These are phyloP conservation scores for Mortierella hygrophila DNA, from an alignment of 192 early-diverging fungal species.

Conservation along the genomic window DNA sequence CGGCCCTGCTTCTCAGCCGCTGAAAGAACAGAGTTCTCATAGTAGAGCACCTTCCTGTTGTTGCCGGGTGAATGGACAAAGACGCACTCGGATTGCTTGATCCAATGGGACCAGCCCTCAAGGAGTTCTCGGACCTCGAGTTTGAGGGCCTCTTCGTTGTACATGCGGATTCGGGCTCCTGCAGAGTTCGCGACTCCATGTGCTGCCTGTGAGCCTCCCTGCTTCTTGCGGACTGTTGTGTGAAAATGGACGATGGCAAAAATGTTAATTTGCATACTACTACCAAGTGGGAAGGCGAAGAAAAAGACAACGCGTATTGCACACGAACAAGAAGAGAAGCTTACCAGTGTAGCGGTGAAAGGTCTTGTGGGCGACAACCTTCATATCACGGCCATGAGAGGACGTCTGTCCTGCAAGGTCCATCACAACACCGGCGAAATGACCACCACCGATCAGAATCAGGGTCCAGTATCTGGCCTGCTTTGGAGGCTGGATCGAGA, in stretches of 20 bases:
- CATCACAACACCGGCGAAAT: constrained; percentile 92
- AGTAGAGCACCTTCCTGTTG: constrained; percentile 65
- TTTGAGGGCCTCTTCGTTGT: constrained; percentile 89
- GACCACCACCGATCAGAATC: constrained; percentile 85
- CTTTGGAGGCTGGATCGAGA: neutral
- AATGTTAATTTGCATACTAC: neutral
- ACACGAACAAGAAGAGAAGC: constrained; percentile 3
- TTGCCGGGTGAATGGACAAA: constrained; percentile 84
- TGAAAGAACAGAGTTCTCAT: constrained; percentile 60
- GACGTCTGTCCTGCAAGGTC: constrained; percentile 67
- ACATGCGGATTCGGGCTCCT: constrained; percentile 88
- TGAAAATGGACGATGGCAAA: constrained; percentile 7
- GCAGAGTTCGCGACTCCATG: constrained; percentile 90
- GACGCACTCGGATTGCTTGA: constrained; percentile 73
- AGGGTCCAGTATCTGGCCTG: constrained; percentile 77
- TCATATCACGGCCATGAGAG: constrained; percentile 48
- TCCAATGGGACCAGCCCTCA: constrained; percentile 74
- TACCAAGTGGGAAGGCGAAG: neutral
- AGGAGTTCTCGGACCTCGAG: constrained; percentile 85
- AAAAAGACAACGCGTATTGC: neutral
- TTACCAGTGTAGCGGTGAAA: constrained; percentile 95
- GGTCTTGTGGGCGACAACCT: constrained; percentile 87
- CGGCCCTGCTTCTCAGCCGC: constrained; percentile 37
- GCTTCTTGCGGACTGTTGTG: constrained; percentile 84
- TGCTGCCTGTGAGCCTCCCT: constrained; percentile 92